Percentiles rank a stretch among this genome's conserved stretches.
phyloP scores from a whole-genome alignment of 495 filamentous ascomycete genomes.

The Aspergillus steynii region DNA sequence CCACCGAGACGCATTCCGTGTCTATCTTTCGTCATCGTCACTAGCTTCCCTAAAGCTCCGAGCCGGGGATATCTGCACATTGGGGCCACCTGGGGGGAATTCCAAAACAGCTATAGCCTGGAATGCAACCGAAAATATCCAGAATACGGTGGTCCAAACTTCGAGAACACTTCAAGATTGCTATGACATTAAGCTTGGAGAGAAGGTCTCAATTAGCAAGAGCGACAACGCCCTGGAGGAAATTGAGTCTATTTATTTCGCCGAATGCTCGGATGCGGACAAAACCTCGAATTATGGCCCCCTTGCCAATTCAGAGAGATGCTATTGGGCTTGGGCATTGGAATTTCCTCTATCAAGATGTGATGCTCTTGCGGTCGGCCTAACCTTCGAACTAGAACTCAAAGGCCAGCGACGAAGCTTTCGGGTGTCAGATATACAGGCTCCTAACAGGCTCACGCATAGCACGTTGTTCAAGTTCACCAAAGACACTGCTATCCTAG shows the following conservation, averaged over 20 bases:
- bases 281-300: conserved; percentile 30
- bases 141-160: conserved; percentile 63
- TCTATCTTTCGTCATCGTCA: conserved; percentile 66
- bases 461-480: conserved; percentile 41
- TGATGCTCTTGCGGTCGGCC: conserved; percentile 40
- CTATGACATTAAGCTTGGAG: conserved; percentile 64
- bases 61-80: conserved; percentile 56
- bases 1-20: conserved; percentile 60
- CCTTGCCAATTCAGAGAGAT: conserved; percentile 45
- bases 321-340: conserved; percentile 65
- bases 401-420: conserved; percentile 49
- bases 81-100: conserved; percentile 45
- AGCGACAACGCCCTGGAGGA: conserved; percentile 37
- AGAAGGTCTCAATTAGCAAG: conserved; percentile 56
- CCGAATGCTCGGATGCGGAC: conserved; percentile 50
- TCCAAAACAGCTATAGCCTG: conserved; percentile 63
- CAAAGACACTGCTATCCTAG: conserved; percentile 34
- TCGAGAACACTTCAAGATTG: conserved; percentile 64
- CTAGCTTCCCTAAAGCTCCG: conserved; percentile 60
- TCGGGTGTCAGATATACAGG: conserved; percentile 37
- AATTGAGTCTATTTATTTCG: conserved; percentile 47
- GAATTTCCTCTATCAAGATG: conserved; percentile 56
- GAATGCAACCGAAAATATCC: conserved; percentile 62
- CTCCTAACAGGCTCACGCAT: conserved; percentile 19
- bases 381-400: conserved; percentile 49